These are phyloP conservation scores for Penicillium verhagenii DNA, from an alignment of 495 filamentous ascomycete species.

Conservation along the genomic window DNA sequence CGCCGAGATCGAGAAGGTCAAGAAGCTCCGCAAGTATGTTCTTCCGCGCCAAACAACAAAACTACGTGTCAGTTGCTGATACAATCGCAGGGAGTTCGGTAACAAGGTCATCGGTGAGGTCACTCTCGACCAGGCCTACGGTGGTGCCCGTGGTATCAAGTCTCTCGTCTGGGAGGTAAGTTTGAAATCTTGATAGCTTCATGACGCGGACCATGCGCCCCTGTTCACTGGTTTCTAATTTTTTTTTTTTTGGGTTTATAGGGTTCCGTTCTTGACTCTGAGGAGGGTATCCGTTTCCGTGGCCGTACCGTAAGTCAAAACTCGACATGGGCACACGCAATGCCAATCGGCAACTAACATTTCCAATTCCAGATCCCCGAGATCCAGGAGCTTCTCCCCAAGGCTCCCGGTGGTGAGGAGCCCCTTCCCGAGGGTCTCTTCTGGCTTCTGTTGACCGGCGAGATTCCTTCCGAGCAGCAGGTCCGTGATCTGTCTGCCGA, in stretches of 20 bases:
- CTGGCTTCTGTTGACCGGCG: conserved; percentile 97
- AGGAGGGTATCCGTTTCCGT: conserved; percentile 99
- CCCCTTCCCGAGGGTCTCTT: conserved; percentile 98
- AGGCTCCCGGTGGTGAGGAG: conserved; percentile 92
- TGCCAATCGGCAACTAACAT: conserved; percentile 3
- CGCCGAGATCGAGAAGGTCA: conserved; percentile 97
- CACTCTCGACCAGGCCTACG: conserved; percentile 98
- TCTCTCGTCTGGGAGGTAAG: conserved; percentile 91
- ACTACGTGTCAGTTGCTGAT: conserved; percentile 17
- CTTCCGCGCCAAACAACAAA: not conserved
- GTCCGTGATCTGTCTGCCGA: conserved; percentile 96
- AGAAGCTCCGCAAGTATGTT: conserved; percentile 89
- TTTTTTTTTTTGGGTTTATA: conserved; percentile 23
- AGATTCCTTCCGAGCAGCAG: conserved; percentile 95
- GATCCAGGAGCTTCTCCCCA: conserved; percentile 95
- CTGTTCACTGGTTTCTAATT: not conserved
- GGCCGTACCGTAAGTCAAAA: conserved; percentile 81
- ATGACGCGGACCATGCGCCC: not conserved
- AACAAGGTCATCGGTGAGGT: conserved; percentile 95
- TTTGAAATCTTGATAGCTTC: conserved; percentile 1
- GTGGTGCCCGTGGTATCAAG: conserved; percentile 98
- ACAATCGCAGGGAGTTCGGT: conserved; percentile 72
- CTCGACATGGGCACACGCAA: not conserved
- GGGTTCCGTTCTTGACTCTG: conserved; percentile 95
- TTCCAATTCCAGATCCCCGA: conserved; percentile 77